Evolutionary conservation across 2,329 filamentous ascomycete species (phyloP), one percentile per base, ranked within the genome.

Genomic region (Sclerotinia trifoliorum): DNA sequence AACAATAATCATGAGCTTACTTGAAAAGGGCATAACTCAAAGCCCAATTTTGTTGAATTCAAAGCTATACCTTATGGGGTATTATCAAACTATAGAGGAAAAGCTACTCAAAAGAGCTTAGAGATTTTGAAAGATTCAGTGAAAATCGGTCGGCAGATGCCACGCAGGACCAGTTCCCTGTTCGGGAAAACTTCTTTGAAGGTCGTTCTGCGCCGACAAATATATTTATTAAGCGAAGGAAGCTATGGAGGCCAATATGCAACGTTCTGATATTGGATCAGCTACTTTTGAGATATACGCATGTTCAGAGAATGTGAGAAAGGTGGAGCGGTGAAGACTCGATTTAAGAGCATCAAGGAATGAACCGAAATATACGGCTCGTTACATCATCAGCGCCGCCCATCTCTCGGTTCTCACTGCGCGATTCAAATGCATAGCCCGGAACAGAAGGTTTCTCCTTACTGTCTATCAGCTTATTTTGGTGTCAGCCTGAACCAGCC

Each of bases 61-160:
- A n/a, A 62, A 58, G 29, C 26, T 48, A 49, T 42, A 3, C 21
- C 44, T 32, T 29, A 32, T 44, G 26, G 29, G n/a, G 52, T 4
- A 66, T 44, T 21, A 42, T 19, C 15, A 19, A 32, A 42, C 3
- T 11, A 5, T 35, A 26, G 4, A 39, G 29, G 19, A 17, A 19
- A 51, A 39, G 46, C 46, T 51, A 62, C 60, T 26, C 15, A 51
- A 24, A 51, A 39, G 21, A 24, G 44, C 46, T 26, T 62, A 62
- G n/a, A 26, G 2, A 19, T 21, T 3, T 24, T 15, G 5, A n/a
- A 62, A 51, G 17, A 19, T 2, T 1, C 10, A 21, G 1, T 62
- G 35, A 4, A 56, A 24, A 19, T 51, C n/a, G 29, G 21, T 24
- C 0, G 29, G 49, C 32, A 17, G 7, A 24, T 19, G 21, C 2